Base-by-base conservation (phyloP, 768 basidiomycete species). In the Rhodotorula taiwanensis region DNA sequence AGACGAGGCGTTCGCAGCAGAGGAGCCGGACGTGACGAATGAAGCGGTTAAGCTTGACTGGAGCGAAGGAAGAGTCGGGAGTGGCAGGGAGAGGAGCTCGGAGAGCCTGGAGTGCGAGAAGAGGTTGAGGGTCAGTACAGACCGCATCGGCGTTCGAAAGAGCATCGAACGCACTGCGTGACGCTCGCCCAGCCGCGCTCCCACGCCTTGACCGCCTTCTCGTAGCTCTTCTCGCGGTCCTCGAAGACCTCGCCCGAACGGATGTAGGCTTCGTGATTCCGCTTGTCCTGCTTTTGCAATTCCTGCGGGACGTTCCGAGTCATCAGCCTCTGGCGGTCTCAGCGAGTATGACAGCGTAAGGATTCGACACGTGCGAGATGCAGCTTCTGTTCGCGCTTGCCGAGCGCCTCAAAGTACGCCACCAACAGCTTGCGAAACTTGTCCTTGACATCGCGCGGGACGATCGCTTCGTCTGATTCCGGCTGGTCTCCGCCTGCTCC, bases 171-270 rank as follows among this genome's bases (percentile, higher is more conserved):
- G 88, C 83, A 84, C 77, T 95, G 89, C 2, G 50, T 63, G 61
- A 92, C 93, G 72, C 84, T 91, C 21, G 86, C 79, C 52, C 92
- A 82, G 28, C 97, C 77, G 63, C 93, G 90, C 77, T 99, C 95
- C 71, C 97, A 97, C 49, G 84, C 82, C 76, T 88, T 91, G 43
- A 91, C 92, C 89, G 98, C 95, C 78, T 90, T 92, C 79, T 99
- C 95, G 74, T 99, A 99, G 15, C 89, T 91, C 76, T 98, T 93
- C 75, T 98, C 94, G 39, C 95, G 84, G 75, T 99, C 95, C 74
- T 99, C 95, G 70, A 99, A 99, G 66, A 99, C 97, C 76, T 99
- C 94, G 31, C 95, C 95, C 5, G 93, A 97, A 36, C 93, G 89
- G 70, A 99, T 98, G 74, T 99, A 99, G 60, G 95, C 95, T 79